Evolutionary conservation across 345 rosid genomes (phyloP).

Genomic region (Theobroma cacao): DNA sequence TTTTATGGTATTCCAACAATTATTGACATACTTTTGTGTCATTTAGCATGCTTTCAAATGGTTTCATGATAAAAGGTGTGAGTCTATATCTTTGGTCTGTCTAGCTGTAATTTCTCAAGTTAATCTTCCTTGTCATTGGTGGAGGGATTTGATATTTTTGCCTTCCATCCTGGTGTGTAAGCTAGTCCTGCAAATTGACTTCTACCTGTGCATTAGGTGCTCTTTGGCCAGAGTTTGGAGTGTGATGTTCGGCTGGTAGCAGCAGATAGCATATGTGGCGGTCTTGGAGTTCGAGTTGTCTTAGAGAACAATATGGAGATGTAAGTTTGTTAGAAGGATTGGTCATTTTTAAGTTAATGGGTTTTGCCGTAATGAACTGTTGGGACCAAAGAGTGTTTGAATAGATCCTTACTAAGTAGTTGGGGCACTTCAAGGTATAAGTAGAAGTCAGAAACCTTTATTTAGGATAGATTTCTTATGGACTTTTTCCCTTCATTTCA

Average conservation of each 20-base stretch:
- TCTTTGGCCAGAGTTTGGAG: conserved; percentile 26
- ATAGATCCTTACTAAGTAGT: neutral
- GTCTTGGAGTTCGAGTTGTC: conserved; percentile 27
- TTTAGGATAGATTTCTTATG: neutral
- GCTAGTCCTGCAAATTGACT: neutral
- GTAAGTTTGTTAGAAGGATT: conserved; percentile 8
- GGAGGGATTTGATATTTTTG: neutral
- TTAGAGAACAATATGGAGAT: conserved; percentile 14
- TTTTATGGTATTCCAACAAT: neutral
- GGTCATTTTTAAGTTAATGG: neutral
- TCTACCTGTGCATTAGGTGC: conserved; percentile 12
- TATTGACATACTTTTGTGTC: neutral
- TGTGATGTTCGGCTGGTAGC: conserved; percentile 29
- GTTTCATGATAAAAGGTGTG: neutral
- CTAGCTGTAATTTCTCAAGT: neutral
- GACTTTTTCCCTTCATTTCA: neutral
- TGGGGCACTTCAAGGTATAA: neutral
- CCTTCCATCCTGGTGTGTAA: neutral
- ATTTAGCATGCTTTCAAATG: neutral
- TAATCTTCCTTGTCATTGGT: neutral
- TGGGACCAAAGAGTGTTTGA: neutral
- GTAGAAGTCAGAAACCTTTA: neutral
- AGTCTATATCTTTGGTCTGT: neutral
- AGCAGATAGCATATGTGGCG: conserved; percentile 24
- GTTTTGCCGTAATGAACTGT: neutral